A percentile compares a stretch with the other conserved stretches of the same genome.
Evolutionary conservation across 352 stramenopile genomes (phyloP).

Genomic region (Chrysophaeum taylorii): DNA sequence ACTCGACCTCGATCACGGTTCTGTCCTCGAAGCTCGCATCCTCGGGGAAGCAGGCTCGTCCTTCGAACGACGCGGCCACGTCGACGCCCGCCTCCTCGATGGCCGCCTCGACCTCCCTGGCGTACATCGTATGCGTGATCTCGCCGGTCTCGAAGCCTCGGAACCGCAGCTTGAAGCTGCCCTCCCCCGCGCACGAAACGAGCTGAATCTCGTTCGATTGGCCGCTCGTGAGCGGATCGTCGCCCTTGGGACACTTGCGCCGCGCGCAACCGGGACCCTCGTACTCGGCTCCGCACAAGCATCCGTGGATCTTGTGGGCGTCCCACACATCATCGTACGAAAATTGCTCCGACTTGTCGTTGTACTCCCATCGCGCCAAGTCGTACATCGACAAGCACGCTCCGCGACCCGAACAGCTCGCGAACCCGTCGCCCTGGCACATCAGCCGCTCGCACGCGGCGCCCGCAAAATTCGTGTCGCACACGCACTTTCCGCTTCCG

Average conservation of each 20-base stretch:
- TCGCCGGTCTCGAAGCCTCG: neutral
- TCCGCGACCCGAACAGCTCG: slow-evolving; percentile 38
- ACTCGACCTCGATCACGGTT: slow-evolving; percentile 20
- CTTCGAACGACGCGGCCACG: slow-evolving; percentile 11
- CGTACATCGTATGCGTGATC: neutral
- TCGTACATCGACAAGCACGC: slow-evolving; percentile 38
- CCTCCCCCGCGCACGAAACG: slow-evolving; percentile 41
- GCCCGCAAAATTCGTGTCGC: slow-evolving; percentile 53
- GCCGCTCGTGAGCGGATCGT: slow-evolving; percentile 47
- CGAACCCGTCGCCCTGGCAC: slow-evolving; percentile 34
- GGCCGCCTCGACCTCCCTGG: neutral
- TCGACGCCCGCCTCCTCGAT: neutral
- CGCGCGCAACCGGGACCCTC: slow-evolving; percentile 67
- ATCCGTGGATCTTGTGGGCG: slow-evolving; percentile 53
- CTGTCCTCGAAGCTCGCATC: neutral
- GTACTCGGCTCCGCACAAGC: slow-evolving; percentile 66
- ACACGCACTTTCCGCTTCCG: slow-evolving; percentile 52
- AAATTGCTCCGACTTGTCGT: slow-evolving; percentile 26
- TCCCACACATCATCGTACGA: slow-evolving; percentile 43
- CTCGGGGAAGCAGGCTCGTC: neutral
- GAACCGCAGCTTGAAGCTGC: neutral
- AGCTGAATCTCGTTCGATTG: slow-evolving; percentile 70
- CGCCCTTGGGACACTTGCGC: slow-evolving; percentile 55
- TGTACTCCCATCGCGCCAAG: slow-evolving; percentile 34
- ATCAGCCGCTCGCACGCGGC: slow-evolving; percentile 55